Evolutionary conservation across 2,329 filamentous ascomycete genomes (phyloP).

Genomic region (Ceratocystis cubensis): DNA sequence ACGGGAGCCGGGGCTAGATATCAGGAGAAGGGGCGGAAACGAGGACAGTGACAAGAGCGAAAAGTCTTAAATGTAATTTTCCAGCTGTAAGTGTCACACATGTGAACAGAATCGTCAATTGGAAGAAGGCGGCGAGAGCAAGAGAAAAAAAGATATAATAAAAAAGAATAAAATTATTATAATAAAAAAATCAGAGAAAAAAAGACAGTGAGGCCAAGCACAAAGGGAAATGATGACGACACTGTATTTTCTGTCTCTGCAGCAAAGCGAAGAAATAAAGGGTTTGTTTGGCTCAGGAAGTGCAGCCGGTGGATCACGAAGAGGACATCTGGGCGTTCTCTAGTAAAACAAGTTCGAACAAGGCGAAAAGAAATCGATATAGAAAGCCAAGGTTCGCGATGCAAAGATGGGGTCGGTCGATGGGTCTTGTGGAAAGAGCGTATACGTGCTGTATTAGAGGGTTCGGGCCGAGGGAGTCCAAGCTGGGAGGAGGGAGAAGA

Average conservation of each 20-base stretch:
- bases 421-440: no score
- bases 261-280: background rate
- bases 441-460: background rate
- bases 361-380: background rate
- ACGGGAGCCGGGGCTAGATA: background rate
- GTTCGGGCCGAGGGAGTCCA: background rate
- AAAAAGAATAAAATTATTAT: background rate
- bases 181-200: background rate
- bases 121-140: background rate
- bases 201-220: background rate
- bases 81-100: slow-evolving; percentile 1
- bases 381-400: background rate
- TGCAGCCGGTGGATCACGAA: slow-evolving; percentile 3
- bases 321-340: slow-evolving; percentile 1
- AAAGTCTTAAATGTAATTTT: background rate
- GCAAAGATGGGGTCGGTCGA: background rate
- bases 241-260: background rate
- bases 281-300: slow-evolving; percentile 1
- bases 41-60: background rate
- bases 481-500: background rate
- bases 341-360: background rate
- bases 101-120: slow-evolving; percentile 2
- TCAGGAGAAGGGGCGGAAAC: background rate
- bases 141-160: background rate
- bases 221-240: slow-evolving; percentile 1